phyloP scores from a whole-genome alignment of 352 stramenopile genomes.

The Pythium scleroteichum region DNA sequence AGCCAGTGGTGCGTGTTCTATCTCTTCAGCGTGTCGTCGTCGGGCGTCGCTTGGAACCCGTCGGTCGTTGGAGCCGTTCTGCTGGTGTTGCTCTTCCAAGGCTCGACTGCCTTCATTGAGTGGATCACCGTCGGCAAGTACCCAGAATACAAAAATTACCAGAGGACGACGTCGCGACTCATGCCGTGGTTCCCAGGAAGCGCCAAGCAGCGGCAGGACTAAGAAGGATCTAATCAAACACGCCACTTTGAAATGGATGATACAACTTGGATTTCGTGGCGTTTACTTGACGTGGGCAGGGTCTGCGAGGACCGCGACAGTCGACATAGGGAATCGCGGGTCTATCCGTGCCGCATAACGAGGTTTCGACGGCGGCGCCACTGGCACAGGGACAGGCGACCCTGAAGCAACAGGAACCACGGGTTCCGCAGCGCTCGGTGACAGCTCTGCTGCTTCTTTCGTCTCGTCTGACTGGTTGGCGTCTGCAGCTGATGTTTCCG shows the following conservation, averaged over 20 bases:
- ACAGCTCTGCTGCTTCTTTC: neutral
- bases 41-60: conserved; percentile 61
- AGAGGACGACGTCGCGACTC: conserved; percentile 64
- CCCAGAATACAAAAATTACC: conserved; percentile 86
- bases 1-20: conserved; percentile 91
- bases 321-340: conserved; percentile 77
- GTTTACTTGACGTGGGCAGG: conserved; percentile 28
- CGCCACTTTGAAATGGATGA: neutral
- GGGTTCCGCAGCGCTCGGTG: neutral
- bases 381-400: neutral
- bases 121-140: conserved; percentile 90
- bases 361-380: conserved; percentile 5
- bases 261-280: neutral
- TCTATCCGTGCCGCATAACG: conserved; percentile 48
- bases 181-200: conserved; percentile 52
- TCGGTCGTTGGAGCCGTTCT: conserved; percentile 76
- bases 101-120: conserved; percentile 90
- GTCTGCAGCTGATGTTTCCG: no score
- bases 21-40: conserved; percentile 81
- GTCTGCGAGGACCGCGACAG: conserved; percentile 63
- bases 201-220: conserved; percentile 23
- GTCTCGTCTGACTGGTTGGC: neutral
- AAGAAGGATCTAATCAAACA: neutral
- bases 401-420: neutral
- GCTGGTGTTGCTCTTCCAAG: conserved; percentile 89